Evolutionary conservation across 371 early-diverging fungal species (phyloP), one percentile per base, ranked within the genome.

Genomic region (Apophysomyces ossiformis): DNA sequence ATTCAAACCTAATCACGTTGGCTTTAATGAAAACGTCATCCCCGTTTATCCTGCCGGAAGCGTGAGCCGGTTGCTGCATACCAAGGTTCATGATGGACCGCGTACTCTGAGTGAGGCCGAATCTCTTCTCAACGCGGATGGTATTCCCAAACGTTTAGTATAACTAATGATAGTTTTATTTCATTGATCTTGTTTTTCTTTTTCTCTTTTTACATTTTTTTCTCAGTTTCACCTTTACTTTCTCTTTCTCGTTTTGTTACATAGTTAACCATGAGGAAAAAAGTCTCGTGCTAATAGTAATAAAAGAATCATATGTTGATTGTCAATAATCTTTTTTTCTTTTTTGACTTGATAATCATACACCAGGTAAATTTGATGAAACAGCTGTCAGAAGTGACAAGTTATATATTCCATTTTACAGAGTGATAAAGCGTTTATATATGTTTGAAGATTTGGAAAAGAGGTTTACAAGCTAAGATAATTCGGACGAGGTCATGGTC

Each of bases 11-110:
- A 74, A 81, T 39, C 73, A 82, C 67, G 43, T 75, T 44, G 57
- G 70, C 35, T 84, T 87, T 59, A 85, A 84, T 57, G 77, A 85
- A 44, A 75, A 78, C 43, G 78, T 91, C 65, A 79, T 88, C 32
- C 87, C 90, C 16, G 82, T 89, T 66, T 89, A 85, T 60, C 81
- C 90, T 35, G 75, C 75, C 36, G 95, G 93, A 18, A 85, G 88
- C 57, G 90, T 99, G 61, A 90, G 89, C 58, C 89, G 95, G 66
- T 88, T 97, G 67, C 86, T 99, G 69, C 93, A 93, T 81, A 95
- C 97, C 59, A 84, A 85, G 71, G 90, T 95, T 18, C 95, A 95
- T 64, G 96, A 95, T 73, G 98, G 98, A 15, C 99, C 99, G n/a
- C 87, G 95, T 62, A 75, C 93, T 16, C 70, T 95, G 43, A 70